A percentile compares a stretch with the other conserved stretches of the same genome.
Evolutionary conservation across 208 protist genomes (phyloP).

Genomic region (Leishmania mexicana): DNA sequence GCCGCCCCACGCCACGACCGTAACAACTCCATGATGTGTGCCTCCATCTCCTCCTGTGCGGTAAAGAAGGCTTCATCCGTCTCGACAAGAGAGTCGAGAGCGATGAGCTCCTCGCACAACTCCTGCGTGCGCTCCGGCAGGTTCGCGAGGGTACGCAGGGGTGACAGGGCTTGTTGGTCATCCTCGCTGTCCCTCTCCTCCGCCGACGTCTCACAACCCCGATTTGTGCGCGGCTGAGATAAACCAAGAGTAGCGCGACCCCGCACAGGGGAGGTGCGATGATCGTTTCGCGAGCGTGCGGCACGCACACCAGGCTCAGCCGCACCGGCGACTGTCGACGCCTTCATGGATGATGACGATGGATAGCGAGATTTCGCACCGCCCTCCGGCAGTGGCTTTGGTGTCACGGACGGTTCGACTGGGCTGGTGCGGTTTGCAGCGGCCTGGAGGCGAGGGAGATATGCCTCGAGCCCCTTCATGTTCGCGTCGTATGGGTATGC

Average conservation of each 20-base stretch:
- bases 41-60: conserved; percentile 20
- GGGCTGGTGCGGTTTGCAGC: background rate
- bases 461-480: background rate
- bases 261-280: background rate
- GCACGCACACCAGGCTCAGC: background rate
- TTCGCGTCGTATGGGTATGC: background rate
- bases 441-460: conserved; percentile 5
- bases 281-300: background rate
- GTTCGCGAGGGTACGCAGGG: background rate
- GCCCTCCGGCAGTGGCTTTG: background rate
- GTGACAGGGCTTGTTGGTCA: background rate
- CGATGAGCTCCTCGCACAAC: conserved; percentile 9
- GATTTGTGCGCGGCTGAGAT: background rate
- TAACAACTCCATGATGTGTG: conserved; percentile 11
- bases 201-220: background rate
- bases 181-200: background rate
- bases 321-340: background rate
- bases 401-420: background rate
- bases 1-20: conserved; percentile 7
- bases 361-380: background rate
- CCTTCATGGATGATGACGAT: background rate
- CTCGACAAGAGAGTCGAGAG: conserved; percentile 7
- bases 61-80: conserved; percentile 22
- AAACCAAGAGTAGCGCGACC: background rate
- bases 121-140: conserved; percentile 11